Percentiles rank a stretch among this genome's conserved stretches.
phyloP scores from a whole-genome alignment of 2,329 filamentous ascomycete species.

The Diplodia corticola region DNA sequence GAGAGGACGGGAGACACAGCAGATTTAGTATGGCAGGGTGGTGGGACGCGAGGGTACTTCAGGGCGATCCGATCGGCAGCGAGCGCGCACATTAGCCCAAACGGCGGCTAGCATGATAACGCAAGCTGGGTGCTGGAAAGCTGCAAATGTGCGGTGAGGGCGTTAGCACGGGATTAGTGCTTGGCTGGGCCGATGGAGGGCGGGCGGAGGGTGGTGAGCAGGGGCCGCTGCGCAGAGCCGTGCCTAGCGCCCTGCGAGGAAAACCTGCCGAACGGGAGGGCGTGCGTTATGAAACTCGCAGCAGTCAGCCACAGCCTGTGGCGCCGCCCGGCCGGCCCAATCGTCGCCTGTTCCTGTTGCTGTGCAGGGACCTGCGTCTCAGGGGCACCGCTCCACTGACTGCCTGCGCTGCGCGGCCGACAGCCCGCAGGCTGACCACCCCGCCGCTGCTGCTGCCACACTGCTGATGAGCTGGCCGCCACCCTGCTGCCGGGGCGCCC shows the following conservation, averaged over 20 bases:
- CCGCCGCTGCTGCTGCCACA: neutral
- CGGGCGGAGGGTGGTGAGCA: constrained; percentile 8
- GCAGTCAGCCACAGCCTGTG: constrained; percentile 11
- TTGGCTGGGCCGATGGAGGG: constrained; percentile 6
- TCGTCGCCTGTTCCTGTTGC: constrained; percentile 10
- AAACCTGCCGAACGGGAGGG: constrained; percentile 12
- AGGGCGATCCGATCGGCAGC: constrained; percentile 18
- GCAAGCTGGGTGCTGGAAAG: constrained; percentile 12
- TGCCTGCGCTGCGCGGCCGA: neutral
- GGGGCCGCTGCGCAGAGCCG: neutral
- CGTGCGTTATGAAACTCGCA: constrained; percentile 11
- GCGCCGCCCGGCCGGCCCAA: neutral
- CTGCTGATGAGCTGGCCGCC: neutral
- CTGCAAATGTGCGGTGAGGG: constrained; percentile 18
- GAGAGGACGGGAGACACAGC: constrained; percentile 7
- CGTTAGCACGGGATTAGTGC: constrained; percentile 18
- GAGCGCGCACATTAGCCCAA: constrained; percentile 17
- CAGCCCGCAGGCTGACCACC: neutral
- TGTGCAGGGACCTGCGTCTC: constrained; percentile 15
- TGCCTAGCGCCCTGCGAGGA: neutral
- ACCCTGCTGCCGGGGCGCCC: neutral
- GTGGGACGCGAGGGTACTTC: constrained; percentile 21
- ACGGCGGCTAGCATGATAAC: constrained; percentile 22
- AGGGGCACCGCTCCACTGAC: constrained; percentile 2
- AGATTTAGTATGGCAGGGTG: constrained; percentile 4